Evolutionary conservation across 2,329 filamentous ascomycete species (phyloP).

Genomic region (Nemania serpens): DNA sequence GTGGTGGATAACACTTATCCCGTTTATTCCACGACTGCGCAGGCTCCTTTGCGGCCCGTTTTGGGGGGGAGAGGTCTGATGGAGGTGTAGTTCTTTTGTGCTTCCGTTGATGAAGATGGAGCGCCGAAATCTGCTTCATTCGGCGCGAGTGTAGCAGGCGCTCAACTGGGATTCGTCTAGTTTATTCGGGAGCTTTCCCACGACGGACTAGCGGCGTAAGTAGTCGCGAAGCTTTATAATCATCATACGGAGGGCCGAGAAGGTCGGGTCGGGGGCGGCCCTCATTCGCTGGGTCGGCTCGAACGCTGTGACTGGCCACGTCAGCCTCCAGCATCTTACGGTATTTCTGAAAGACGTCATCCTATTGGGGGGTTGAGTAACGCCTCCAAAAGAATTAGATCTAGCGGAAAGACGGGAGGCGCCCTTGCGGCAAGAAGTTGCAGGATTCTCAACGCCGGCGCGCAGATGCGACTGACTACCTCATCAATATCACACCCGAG

Average conservation of each 20-base stretch:
- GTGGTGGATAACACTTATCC: not conserved
- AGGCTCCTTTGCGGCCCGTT: no score
- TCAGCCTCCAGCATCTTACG: not conserved
- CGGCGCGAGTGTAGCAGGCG: no score
- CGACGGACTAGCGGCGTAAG: no score
- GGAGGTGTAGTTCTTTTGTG: no score
- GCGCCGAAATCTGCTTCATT: no score
- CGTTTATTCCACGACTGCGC: no score
- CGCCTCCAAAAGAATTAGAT: not conserved
- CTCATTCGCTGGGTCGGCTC: not conserved
- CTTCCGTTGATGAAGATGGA: no score
- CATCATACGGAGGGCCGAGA: not conserved
- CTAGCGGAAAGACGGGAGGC: not conserved
- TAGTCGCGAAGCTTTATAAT: not conserved
- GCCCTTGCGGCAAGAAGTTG: not conserved
- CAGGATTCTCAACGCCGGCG: not conserved
- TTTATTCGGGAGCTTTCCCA: no score
- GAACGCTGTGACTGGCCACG: not conserved
- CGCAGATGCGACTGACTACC: not conserved
- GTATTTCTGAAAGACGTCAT: not conserved
- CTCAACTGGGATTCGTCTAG: no score
- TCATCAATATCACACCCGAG: not conserved
- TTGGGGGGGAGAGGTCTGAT: no score
- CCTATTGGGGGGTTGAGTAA: not conserved
- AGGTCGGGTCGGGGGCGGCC: not conserved